Evolutionary conservation across 768 basidiomycete species (phyloP), one percentile per base, ranked within the genome.

Genomic region (Pleurotus eryngii): DNA sequence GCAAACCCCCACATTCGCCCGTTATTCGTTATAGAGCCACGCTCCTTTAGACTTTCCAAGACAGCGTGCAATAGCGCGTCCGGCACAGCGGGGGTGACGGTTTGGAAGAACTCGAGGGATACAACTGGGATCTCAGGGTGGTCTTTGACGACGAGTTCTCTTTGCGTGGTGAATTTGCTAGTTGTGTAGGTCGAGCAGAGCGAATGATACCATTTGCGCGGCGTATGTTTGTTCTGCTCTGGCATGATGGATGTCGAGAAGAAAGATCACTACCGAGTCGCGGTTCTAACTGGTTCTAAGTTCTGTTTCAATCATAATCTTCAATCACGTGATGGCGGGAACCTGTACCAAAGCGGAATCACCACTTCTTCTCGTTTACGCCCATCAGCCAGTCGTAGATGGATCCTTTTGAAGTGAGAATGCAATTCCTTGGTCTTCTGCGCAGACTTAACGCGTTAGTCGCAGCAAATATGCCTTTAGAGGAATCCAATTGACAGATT

Each of bases 331-430:
- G 24, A 24, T 24, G 24, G 24, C 24, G 5, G 5, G 24, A 24
- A 24, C 24, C 24, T 5, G 1, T 24, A 24, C 4, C 24, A 4
- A 24, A 4, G 24, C 24, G 20, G 20, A 20, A 20, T 24, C 5
- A 5, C 4, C 24, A 24, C 24, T 24, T 24, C 24, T 24, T 24
- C 24, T 24, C 24, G 5, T 24, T 35, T 9, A 35, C 8, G 8
- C 30, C 8, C 8, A 35, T 35, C 30, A 35, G 30, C 11, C 30
- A 35, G 30, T 35, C 40, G 18, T 5, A 4, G 37, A 74, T 74
- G 73, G 73, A 74, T 63, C 71, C 73, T 40, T 74, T 74, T 55
- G 72, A 74, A 70, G 72, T 74, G 56, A 66, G 73, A 63, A 72
- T 74, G 69, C 70, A 73, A 56, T 73, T 73, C 46, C 68, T 74